Conservation (phyloP, 2,329 filamentous ascomycete species). For the Blastomyces silverae region DNA sequence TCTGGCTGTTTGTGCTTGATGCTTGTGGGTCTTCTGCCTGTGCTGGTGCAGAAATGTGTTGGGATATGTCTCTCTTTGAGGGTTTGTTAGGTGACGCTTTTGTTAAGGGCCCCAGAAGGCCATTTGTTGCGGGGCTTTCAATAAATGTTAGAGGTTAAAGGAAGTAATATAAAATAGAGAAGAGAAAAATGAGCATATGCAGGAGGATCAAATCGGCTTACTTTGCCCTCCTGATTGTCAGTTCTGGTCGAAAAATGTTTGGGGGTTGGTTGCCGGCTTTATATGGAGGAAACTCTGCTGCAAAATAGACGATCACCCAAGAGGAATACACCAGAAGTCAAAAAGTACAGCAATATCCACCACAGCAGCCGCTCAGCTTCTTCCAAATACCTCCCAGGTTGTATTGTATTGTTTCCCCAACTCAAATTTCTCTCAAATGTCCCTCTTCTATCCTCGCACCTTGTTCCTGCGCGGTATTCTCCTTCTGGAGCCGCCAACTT, state of each 20-base stretch:
- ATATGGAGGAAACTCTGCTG: constrained; percentile 6
- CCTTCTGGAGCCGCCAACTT: constrained; percentile 11
- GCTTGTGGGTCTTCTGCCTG: neutral
- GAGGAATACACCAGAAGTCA: constrained; percentile 13
- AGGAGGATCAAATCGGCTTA: constrained; percentile 12
- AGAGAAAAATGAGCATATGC: constrained; percentile 8
- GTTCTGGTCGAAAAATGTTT: constrained; percentile 1
- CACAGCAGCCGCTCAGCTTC: constrained; percentile 8
- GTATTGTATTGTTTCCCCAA: constrained; percentile 8
- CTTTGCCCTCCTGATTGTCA: constrained; percentile 12
- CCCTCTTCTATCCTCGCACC: neutral
- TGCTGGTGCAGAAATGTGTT: neutral
- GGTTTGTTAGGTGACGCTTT: constrained; percentile 10
- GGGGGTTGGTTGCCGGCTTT: constrained; percentile 8
- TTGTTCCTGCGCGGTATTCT: constrained; percentile 16
- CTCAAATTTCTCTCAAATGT: constrained; percentile 12
- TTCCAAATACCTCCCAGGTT: constrained; percentile 6
- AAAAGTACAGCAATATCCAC: constrained; percentile 16
- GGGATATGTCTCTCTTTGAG: constrained; percentile 1
- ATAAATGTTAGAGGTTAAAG: constrained; percentile 10
- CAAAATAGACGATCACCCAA: constrained; percentile 6
- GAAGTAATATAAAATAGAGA: neutral
- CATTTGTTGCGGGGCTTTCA: constrained; percentile 8
- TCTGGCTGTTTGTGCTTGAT: neutral
- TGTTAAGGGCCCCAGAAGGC: constrained; percentile 8